Percentiles rank a stretch among this genome's conserved stretches.
These are phyloP conservation scores for Magnusiomyces ingens DNA, from an alignment of 1,139 yeast genomes.

Conservation along the genomic window DNA sequence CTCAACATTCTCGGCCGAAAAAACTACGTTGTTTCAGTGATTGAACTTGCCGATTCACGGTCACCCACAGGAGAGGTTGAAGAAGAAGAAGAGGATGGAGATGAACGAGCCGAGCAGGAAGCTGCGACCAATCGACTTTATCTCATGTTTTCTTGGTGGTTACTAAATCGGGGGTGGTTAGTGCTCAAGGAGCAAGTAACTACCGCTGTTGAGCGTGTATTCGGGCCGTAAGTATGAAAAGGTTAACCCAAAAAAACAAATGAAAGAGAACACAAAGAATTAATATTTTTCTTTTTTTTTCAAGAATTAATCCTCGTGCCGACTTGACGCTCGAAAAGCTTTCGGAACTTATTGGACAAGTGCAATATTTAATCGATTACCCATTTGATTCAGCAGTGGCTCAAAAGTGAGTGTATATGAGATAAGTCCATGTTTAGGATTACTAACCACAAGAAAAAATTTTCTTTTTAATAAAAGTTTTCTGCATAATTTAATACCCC, in stretches of 20 bases:
- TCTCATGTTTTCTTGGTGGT: constrained; percentile 89
- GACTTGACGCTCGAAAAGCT: constrained; percentile 61
- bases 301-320: constrained; percentile 56
- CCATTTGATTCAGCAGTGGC: constrained; percentile 14
- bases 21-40: constrained; percentile 75
- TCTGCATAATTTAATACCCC: constrained; percentile 35
- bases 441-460: not conserved
- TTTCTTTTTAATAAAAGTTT: constrained; percentile 18
- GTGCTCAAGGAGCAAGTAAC: constrained; percentile 50
- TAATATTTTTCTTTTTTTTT: too few relatives aligned
- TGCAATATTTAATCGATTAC: constrained; percentile 39
- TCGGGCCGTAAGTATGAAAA: constrained; percentile 35
- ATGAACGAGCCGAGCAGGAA: constrained; percentile 22
- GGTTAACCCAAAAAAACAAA: too few relatives aligned
- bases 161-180: constrained; percentile 79
- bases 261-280: too few relatives aligned
- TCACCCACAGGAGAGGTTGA: not conserved
- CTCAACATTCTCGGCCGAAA: constrained; percentile 82
- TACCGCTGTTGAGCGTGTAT: constrained; percentile 52
- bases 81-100: constrained; percentile 2
- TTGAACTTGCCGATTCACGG: constrained; percentile 47
- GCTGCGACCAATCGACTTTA: constrained; percentile 66
- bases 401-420: constrained; percentile 2
- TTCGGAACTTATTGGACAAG: constrained; percentile 40
- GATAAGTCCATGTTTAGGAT: not conserved